Percentiles rank a stretch among this genome's conserved stretches.
phyloP scores from a whole-genome alignment of 495 filamentous ascomycete species.

The Penicillium psychrofluorescens region DNA sequence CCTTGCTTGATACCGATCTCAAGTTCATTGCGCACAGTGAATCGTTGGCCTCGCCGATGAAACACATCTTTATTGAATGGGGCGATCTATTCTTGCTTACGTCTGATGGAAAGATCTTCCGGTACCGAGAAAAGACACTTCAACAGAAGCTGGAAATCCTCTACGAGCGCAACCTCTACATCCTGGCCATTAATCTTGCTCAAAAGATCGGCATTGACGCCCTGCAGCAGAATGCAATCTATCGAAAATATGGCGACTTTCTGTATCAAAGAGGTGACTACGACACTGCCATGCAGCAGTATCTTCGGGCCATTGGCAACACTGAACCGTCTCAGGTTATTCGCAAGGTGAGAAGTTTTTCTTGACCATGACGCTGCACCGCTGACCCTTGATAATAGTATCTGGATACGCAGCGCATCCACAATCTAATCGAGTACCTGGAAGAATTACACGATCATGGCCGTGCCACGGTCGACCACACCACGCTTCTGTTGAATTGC shows the following conservation, averaged over 20 bases:
- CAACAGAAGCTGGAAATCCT: constrained; percentile 89
- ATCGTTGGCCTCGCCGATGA: constrained; percentile 68
- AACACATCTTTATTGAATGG: constrained; percentile 79
- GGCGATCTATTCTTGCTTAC: constrained; percentile 83
- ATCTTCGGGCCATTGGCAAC: constrained; percentile 90
- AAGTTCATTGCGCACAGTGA: constrained; percentile 90
- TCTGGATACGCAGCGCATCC: constrained; percentile 90
- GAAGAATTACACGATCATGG: constrained; percentile 95
- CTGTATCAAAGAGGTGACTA: constrained; percentile 93
- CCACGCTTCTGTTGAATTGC: constrained; percentile 88
- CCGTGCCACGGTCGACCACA: constrained; percentile 91
- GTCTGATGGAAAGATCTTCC: constrained; percentile 84
- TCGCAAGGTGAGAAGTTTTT: constrained; percentile 55
- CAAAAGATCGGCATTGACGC: constrained; percentile 76
- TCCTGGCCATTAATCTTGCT: constrained; percentile 85
- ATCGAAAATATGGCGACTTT: constrained; percentile 88
- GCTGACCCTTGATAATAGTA: constrained; percentile 43
- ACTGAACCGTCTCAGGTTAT: constrained; percentile 94
- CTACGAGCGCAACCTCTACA: constrained; percentile 88
- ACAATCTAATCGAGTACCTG: constrained; percentile 94
- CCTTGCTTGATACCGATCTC: constrained; percentile 80
- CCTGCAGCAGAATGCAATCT: constrained; percentile 82
- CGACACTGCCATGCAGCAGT: constrained; percentile 97
- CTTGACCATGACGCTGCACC: neutral
- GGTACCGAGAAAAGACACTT: constrained; percentile 87